phyloP scores from a whole-genome alignment of 306 rosid genomes.

The Vigna reflexopilosa region DNA sequence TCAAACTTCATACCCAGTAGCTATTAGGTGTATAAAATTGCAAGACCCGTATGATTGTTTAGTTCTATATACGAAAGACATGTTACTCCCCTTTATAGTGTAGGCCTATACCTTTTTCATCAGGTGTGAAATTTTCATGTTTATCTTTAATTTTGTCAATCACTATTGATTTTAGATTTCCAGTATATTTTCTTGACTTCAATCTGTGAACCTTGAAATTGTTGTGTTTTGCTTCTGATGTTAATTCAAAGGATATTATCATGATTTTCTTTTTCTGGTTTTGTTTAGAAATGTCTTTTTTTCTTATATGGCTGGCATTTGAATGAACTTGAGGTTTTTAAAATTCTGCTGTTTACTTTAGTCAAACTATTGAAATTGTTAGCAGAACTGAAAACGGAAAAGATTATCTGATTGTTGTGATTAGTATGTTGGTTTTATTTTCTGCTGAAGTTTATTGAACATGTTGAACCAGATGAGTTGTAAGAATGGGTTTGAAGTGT shows the following conservation, averaged over 20 bases:
- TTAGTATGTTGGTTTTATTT: neutral
- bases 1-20: neutral
- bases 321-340: neutral
- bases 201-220: neutral
- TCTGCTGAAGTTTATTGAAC: conserved; percentile 20
- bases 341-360: neutral
- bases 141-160: neutral
- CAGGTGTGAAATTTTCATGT: conserved; percentile 38
- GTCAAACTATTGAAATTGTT: conserved; percentile 3
- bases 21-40: neutral
- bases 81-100: neutral
- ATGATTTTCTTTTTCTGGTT: neutral
- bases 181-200: neutral
- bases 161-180: neutral
- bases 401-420: neutral
- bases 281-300: neutral
- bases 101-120: neutral
- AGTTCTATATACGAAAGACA: conserved; percentile 21
- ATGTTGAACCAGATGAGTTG: conserved; percentile 49
- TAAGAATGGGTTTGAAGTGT: conserved; percentile 42
- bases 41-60: conserved; percentile 17
- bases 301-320: neutral
- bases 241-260: neutral
- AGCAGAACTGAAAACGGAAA: conserved; percentile 6
- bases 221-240: conserved; percentile 33